These are phyloP conservation scores for Sergeia podlipaevii DNA, from an alignment of 208 protist species.

Conservation along the genomic window DNA sequence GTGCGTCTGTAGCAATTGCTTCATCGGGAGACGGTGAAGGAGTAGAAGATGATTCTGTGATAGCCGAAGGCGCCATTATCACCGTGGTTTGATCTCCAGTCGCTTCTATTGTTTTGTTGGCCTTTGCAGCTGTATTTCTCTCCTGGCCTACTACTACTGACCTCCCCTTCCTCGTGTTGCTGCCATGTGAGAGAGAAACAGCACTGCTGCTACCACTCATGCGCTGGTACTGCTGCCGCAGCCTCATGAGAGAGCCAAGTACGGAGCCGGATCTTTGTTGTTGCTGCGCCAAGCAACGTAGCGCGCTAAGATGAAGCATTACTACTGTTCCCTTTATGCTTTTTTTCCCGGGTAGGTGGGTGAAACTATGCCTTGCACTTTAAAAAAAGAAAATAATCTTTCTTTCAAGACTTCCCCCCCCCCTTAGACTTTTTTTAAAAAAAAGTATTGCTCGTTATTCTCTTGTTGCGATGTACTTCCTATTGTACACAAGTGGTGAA, in stretches of 20 bases:
- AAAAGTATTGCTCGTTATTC: too few relatives aligned
- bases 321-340: too few relatives aligned
- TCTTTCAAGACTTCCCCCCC: too few relatives aligned
- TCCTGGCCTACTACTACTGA: neutral
- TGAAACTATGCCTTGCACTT: too few relatives aligned
- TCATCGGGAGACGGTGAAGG: neutral
- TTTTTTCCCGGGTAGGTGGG: too few relatives aligned
- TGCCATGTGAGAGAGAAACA: too few relatives aligned
- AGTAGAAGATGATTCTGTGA: neutral
- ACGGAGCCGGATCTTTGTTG: too few relatives aligned
- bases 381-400: constrained; percentile 16
- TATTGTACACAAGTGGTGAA: neutral
- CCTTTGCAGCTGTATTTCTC: neutral
- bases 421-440: too few relatives aligned
- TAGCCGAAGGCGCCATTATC: neutral
- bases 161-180: too few relatives aligned
- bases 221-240: constrained; percentile 36
- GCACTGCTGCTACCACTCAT: constrained; percentile 1
- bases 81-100: neutral
- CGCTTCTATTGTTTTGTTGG: neutral
- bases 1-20: constrained; percentile 36
- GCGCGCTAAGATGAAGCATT: too few relatives aligned
- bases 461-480: too few relatives aligned
- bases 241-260: constrained; percentile 26
- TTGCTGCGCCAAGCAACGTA: too few relatives aligned